Evolutionary conservation across 1,139 yeast genomes (phyloP).

Genomic region (Ogataea hybrid): DNA sequence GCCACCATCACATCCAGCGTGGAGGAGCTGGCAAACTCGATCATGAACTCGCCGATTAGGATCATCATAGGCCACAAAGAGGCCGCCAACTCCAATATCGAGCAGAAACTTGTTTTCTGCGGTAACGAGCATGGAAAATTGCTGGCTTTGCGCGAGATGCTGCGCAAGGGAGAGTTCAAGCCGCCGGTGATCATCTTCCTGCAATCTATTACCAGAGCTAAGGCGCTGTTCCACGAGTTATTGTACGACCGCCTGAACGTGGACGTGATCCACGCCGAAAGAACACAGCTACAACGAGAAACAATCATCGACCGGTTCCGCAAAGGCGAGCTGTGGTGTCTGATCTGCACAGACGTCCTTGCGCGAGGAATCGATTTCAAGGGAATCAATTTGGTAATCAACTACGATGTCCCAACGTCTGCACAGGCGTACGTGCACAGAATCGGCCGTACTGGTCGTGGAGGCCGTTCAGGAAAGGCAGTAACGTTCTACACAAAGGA

Average conservation of each 20-base stretch:
- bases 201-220: conserved; percentile 91
- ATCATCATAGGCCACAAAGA: conserved; percentile 92
- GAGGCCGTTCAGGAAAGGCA: conserved; percentile 82
- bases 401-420: conserved; percentile 93
- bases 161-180: conserved; percentile 78
- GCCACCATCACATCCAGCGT: conserved; percentile 96
- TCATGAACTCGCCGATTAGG: conserved; percentile 83
- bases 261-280: conserved; percentile 94
- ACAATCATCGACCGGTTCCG: conserved; percentile 80
- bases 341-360: conserved; percentile 93
- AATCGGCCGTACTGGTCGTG: conserved; percentile 98
- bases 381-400: conserved; percentile 91
- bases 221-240: conserved; percentile 89
- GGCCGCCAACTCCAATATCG: conserved; percentile 82
- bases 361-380: conserved; percentile 98
- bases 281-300: conserved; percentile 87
- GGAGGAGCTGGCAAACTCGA: conserved; percentile 81
- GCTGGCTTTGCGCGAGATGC: conserved; percentile 85
- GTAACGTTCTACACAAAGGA: conserved; percentile 92
- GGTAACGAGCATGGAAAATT: conserved; percentile 96
- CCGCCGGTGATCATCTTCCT: conserved; percentile 94
- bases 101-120: conserved; percentile 80
- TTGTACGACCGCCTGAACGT: conserved; percentile 88
- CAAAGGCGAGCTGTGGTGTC: conserved; percentile 91
- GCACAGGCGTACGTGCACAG: conserved; percentile 97